Evolutionary conservation across 2,329 filamentous ascomycete species (phyloP), one percentile per base, ranked within the genome.

Genomic region (Kalaharituber pfeilii): DNA sequence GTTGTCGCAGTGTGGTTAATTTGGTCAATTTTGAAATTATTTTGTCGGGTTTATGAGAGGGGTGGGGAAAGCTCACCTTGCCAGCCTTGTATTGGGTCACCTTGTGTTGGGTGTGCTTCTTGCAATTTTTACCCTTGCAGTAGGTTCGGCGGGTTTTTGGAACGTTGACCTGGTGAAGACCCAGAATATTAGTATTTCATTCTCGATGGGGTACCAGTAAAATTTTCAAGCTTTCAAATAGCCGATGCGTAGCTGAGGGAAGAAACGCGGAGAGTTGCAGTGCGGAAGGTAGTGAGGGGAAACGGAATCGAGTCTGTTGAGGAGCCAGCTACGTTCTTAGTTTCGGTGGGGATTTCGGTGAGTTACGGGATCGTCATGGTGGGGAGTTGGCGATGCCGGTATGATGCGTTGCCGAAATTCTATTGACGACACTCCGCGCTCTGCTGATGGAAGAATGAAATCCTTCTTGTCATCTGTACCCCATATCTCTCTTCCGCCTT

Each of bases 81-180:
- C 86, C 86, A 70, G 86, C 85, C 79, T 93, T 94, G 83, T 94
- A 94, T 77, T 94, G 86, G 67, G 86, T 91, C 70, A 91, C 85
- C 77, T 86, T 86, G 80, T 88, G 84, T 73, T 86, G 81, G 69
- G 82, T 86, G 80, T 88, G 84, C 77, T 87, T 86, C 69, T 78
- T 80, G 85, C 87, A 94, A 70, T 86, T 81, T 79, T 84, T 88
- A 78, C 84, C 84, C 80, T 93, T 93, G 86, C 86, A 94, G 78
- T 87, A 94, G 73, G 88, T 94, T 77, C 86, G 84, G 72, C 87
- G 82, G 73, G 87, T 94, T 80, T 94, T 94, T 70, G 88, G 87
- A 77, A 94, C 84, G 85, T 94, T 94, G 79, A 94, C 87, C 88
- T 89, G 65, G n/a, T 5, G 42, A 47, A 22, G n/a, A n/a, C n/a